A percentile compares a stretch with the other conserved stretches of the same genome.
Evolutionary conservation across 371 early-diverging fungal genomes (phyloP).

Genomic region (Rhizopus delemar): DNA sequence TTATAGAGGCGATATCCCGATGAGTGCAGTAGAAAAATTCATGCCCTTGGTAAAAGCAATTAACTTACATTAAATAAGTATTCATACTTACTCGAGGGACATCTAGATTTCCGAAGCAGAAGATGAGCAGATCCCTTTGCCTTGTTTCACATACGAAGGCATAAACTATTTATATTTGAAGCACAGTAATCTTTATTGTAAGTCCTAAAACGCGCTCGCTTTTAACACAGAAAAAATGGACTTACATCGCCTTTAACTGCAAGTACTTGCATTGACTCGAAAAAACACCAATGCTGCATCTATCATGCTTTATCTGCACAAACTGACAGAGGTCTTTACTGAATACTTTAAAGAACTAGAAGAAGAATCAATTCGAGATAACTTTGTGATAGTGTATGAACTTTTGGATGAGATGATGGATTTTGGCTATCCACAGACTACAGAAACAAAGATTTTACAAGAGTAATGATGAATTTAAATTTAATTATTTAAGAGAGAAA

Average conservation of each 20-base stretch:
- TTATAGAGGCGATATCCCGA: slow-evolving; percentile 92
- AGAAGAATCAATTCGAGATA: slow-evolving; percentile 95
- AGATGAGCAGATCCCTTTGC: slow-evolving; percentile 88
- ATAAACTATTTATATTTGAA: slow-evolving; percentile 92
- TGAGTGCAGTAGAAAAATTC: slow-evolving; percentile 94
- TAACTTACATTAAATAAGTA: too few species aligned
- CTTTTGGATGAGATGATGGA: slow-evolving; percentile 99
- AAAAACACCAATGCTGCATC: slow-evolving; percentile 97
- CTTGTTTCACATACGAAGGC: slow-evolving; percentile 93
- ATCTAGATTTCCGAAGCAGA: slow-evolving; percentile 75
- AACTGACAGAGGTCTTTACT: slow-evolving; percentile 88
- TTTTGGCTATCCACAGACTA: slow-evolving; percentile 98
- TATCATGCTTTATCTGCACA: slow-evolving; percentile 92
- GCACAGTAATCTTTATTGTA: slow-evolving; percentile 94
- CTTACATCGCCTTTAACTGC: too few species aligned
- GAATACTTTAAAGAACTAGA: slow-evolving; percentile 98
- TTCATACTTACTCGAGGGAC: neutral
- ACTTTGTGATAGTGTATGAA: slow-evolving; percentile 94
- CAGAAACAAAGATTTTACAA: slow-evolving; percentile 95
- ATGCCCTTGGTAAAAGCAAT: slow-evolving; percentile 79
- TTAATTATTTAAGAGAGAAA: too few species aligned
- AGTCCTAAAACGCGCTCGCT: slow-evolving; percentile 20
- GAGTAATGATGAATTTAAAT: slow-evolving; percentile 52
- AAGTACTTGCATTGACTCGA: slow-evolving; percentile 92
- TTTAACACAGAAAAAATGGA: neutral